These are phyloP conservation scores for Cladosporium sp. DNA, from an alignment of 2,329 filamentous ascomycete species.

Conservation along the genomic window DNA sequence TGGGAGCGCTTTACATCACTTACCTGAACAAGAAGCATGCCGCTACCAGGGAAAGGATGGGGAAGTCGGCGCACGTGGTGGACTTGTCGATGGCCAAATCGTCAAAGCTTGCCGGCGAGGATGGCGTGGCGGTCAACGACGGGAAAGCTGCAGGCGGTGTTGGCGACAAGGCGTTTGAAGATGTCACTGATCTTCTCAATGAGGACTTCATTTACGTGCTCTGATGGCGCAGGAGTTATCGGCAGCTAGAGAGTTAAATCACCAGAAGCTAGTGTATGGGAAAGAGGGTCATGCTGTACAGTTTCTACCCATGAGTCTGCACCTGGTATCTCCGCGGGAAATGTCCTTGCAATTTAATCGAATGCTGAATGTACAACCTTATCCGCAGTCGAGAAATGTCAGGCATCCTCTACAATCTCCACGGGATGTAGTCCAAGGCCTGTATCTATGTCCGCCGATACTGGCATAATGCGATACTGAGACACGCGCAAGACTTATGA, in stretches of 20 bases:
- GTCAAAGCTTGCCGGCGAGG: conserved; percentile 35
- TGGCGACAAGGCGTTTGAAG: conserved; percentile 52
- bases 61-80: conserved; percentile 55
- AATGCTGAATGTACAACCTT: too few species aligned
- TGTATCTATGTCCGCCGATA: too few species aligned
- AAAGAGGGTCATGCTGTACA: too few species aligned
- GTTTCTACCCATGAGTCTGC: too few species aligned
- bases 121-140: conserved; percentile 24
- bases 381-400: too few species aligned
- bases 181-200: conserved; percentile 58
- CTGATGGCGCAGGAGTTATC: conserved; percentile 18
- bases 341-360: too few species aligned
- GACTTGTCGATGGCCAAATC: conserved; percentile 57
- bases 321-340: too few species aligned
- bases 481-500: too few species aligned
- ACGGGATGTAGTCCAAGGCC: too few species aligned
- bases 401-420: too few species aligned
- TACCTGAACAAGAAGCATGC: conserved; percentile 55
- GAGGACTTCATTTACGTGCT: conserved; percentile 62
- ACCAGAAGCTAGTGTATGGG: not conserved
- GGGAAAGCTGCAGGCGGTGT: conserved; percentile 28
- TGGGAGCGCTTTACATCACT: conserved; percentile 46
- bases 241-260: not conserved
- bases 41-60: conserved; percentile 50
- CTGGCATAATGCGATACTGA: too few species aligned